Conservation (phyloP, 2,329 filamentous ascomycete genomes). For the Pyricularia pennisetigena region DNA sequence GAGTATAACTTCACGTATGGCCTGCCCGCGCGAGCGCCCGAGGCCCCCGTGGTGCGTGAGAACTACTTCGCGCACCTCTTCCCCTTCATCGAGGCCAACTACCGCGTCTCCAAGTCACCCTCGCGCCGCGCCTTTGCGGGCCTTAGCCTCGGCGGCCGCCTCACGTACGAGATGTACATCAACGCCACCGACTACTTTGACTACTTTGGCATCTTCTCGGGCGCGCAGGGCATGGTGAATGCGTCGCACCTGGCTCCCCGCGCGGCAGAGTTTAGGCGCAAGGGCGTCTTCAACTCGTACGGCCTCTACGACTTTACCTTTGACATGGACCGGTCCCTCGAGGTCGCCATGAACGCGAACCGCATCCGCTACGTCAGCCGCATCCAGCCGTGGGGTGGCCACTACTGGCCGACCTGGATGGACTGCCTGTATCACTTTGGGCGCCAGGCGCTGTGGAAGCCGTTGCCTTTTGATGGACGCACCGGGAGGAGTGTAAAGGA, state of each 20-base stretch:
- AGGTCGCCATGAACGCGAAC: slow-evolving; percentile 13
- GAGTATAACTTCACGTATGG: slow-evolving; percentile 15
- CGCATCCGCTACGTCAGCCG: slow-evolving; percentile 12
- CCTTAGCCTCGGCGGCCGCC: slow-evolving; percentile 16
- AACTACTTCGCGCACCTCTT: slow-evolving; percentile 17
- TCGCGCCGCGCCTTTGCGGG: slow-evolving; percentile 18
- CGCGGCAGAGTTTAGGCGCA: slow-evolving; percentile 10
- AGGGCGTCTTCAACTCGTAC: slow-evolving; percentile 17
- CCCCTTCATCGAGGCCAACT: slow-evolving; percentile 16
- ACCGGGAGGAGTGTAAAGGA: neutral
- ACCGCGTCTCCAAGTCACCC: slow-evolving; percentile 14
- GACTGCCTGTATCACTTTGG: slow-evolving; percentile 20
- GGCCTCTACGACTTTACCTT: slow-evolving; percentile 18
- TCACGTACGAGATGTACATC: slow-evolving; percentile 21
- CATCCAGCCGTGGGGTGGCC: slow-evolving; percentile 16
- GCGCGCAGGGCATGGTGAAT: slow-evolving; percentile 10
- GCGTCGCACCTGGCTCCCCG: slow-evolving; percentile 10
- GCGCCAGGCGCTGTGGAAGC: slow-evolving; percentile 17
- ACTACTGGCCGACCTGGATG: slow-evolving; percentile 20
- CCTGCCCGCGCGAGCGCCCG: slow-evolving; percentile 11
- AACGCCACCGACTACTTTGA: slow-evolving; percentile 19
- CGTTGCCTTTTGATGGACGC: slow-evolving; percentile 10
- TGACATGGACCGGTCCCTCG: slow-evolving; percentile 12
- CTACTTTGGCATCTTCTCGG: slow-evolving; percentile 19
- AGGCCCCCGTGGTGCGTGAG: slow-evolving; percentile 13